Evolutionary conservation across 202 grass and related monocot species (phyloP).

Genomic region (Carex arenaria): DNA sequence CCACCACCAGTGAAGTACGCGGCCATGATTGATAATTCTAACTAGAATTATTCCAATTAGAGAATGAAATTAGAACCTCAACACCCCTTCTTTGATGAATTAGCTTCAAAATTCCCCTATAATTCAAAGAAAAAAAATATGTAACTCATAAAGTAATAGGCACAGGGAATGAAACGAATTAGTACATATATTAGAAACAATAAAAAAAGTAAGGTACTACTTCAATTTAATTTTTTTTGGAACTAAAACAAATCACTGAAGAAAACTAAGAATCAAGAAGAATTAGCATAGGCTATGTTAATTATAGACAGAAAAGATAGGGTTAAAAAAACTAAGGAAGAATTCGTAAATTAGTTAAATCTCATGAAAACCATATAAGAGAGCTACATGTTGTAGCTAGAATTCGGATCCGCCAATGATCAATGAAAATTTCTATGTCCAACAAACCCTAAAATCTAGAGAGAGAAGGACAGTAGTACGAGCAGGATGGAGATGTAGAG

Average conservation of each 20-base stretch:
- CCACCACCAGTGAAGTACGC: constrained; percentile 63
- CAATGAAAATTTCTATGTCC: neutral
- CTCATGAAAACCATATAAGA: neutral
- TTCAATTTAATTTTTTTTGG: neutral
- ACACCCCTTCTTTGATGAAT: neutral
- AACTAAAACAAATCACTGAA: neutral
- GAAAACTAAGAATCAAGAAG: neutral
- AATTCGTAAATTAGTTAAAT: neutral
- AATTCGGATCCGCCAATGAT: constrained; percentile 17
- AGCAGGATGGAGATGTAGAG: constrained; percentile 34
- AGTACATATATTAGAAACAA: neutral
- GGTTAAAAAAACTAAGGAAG: neutral
- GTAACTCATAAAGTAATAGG: neutral
- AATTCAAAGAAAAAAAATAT: constrained; percentile 11
- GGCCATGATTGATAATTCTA: constrained; percentile 46
- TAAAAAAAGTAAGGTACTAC: neutral
- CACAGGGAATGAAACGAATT: neutral
- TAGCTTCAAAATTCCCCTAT: constrained; percentile 22
- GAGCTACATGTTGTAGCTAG: neutral
- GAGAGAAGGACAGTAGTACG: constrained; percentile 26
- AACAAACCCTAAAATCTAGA: constrained; percentile 20
- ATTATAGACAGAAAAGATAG: neutral
- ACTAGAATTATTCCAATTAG: neutral
- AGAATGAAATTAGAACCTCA: neutral
- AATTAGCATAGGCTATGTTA: neutral